Evolutionary conservation across 257 asterid genomes (phyloP).

Genomic region (Solanum pennellii): DNA sequence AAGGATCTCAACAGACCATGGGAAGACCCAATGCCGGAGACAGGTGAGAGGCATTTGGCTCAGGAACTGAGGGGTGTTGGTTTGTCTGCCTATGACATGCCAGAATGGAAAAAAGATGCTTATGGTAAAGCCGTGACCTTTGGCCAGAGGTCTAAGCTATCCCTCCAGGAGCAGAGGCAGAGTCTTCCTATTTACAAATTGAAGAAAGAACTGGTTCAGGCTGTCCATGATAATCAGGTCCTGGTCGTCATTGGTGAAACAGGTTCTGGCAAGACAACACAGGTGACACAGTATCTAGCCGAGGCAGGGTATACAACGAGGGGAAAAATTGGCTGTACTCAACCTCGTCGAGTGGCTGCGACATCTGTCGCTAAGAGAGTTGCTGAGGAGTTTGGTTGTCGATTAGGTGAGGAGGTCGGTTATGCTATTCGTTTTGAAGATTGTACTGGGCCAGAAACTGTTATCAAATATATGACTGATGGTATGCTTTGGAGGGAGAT

Average conservation of each 20-base stretch:
- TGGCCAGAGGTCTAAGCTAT: constrained; percentile 91
- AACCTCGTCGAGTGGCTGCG: not conserved
- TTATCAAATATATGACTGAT: constrained; percentile 50
- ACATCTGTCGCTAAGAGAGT: constrained; percentile 93
- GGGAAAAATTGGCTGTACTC: not conserved
- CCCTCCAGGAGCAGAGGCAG: constrained; percentile 85
- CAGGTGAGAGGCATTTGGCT: constrained; percentile 95
- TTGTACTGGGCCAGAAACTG: constrained; percentile 93
- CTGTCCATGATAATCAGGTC: constrained; percentile 81
- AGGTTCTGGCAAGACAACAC: constrained; percentile 90
- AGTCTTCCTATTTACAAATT: constrained; percentile 81
- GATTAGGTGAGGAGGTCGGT: constrained; percentile 88
- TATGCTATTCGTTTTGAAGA: constrained; percentile 88
- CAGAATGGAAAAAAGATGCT: constrained; percentile 96
- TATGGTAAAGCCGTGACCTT: constrained; percentile 84
- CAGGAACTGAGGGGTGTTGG: constrained; percentile 97
- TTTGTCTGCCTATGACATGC: constrained; percentile 92
- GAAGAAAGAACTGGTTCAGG: constrained; percentile 77
- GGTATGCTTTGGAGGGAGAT: constrained; percentile 54
- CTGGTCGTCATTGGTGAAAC: constrained; percentile 75
- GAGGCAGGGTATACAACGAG: constrained; percentile 16
- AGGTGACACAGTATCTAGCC: constrained; percentile 52
- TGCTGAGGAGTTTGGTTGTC: constrained; percentile 89
- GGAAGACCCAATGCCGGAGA: constrained; percentile 99
- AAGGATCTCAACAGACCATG: constrained; percentile 95